Evolutionary conservation across 1,284 basidiomycete genomes (phyloP).

Genomic region (Meripilus lineatus): DNA sequence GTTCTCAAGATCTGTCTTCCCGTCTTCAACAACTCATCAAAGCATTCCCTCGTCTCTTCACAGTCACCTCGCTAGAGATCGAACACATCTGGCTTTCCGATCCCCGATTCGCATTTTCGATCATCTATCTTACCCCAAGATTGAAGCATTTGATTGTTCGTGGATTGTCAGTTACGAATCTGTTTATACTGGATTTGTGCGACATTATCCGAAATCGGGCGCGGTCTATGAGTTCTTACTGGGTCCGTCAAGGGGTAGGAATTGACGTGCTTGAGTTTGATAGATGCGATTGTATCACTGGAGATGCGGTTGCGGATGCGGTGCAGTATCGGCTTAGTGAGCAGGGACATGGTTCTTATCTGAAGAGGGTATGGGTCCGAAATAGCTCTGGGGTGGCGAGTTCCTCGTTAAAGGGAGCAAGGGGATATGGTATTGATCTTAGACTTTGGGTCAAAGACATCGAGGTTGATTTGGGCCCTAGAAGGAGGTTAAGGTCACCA

Average conservation of each 20-base stretch:
- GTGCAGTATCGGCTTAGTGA: constrained; percentile 15
- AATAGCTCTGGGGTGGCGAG: constrained; percentile 12
- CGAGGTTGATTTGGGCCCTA: constrained; percentile 8
- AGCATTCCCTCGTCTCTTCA: constrained; percentile 22
- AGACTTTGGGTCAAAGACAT: constrained; percentile 10
- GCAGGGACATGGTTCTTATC: constrained; percentile 5
- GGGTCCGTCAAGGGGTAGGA: too few relatives aligned
- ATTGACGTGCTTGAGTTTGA: constrained; percentile 23
- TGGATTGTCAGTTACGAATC: constrained; percentile 19
- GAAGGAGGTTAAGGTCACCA: too few relatives aligned
- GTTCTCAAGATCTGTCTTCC: constrained; percentile 5
- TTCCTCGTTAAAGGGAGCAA: constrained; percentile 9
- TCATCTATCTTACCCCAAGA: constrained; percentile 21
- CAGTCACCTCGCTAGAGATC: constrained; percentile 20
- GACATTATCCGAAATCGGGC: constrained; percentile 14
- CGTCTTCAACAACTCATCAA: constrained; percentile 23
- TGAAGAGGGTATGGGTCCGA: constrained; percentile 10
- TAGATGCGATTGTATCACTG: constrained; percentile 18
- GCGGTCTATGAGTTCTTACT: constrained; percentile 5
- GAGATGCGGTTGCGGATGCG: constrained; percentile 20
- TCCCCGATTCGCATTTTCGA: constrained; percentile 20
- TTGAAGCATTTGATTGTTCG: constrained; percentile 23
- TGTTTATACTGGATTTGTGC: constrained; percentile 17
- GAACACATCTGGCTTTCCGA: constrained; percentile 25
- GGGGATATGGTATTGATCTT: constrained; percentile 8